Base-by-base conservation (phyloP, 306 rosid species). In the Trifolium pratense region DNA sequence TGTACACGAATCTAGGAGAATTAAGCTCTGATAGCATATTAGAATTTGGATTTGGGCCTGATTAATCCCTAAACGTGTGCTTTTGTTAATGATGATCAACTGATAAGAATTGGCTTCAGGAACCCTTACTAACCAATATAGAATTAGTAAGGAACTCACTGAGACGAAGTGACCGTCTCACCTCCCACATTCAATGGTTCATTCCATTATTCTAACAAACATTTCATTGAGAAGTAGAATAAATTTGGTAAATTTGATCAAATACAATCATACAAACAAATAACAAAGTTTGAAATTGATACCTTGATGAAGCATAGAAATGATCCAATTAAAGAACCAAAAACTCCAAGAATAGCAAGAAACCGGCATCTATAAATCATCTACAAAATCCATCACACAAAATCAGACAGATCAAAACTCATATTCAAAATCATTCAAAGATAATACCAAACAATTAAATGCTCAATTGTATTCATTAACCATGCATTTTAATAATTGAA, bases 251-350 rank as follows among this genome's bases (percentile, higher is more conserved):
- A 55, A 51, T 7, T 68, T 60, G 53, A 55, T 39, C 70, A 20
- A 3, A 66, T 34, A 32, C 40, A 9, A 62, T 3, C 32, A 29
- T 29, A 29, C 5, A 29, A 29, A 29, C 5, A 29, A 29, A 29
- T 18, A 63, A 20, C 7, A 66, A 49, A 21, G 20, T 10, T 26
- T 12, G 23, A 59, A 37, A 82, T 43, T 0, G 64, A 59, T 89
- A 94, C 98, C 97, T 89, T 91, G 73, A 91, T 59, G 77, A 88
- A 94, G 78, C 98, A 94, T 4, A 89, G 81, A 67, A 91, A 0
- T 7, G 98, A 91, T 39, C 97, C 97, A 76, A 82, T 31, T 57
- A 94, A 82, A 80, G 97, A 89, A 21, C 98, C 97, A n/a, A 91
- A 70, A 26, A 91, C 98, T 70, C 97, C 98, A 45, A 94, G 75